Base-by-base conservation (phyloP, 495 filamentous ascomycete genomes). In the Sordaria brevicollis region DNA sequence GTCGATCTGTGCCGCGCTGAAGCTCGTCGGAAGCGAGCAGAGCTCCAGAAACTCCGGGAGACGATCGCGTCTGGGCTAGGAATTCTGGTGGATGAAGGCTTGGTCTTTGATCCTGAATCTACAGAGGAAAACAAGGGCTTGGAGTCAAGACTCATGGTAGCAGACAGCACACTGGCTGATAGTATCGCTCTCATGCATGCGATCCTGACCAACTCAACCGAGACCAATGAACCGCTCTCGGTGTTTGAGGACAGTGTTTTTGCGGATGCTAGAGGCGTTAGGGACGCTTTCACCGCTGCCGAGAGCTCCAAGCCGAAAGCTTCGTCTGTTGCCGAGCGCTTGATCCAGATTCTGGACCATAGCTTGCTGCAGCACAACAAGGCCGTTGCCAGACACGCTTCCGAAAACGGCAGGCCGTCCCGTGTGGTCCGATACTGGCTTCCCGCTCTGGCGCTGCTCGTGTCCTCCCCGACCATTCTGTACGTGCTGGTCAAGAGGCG, bases 381-480 rank as follows among this genome's bases (percentile, higher is more conserved):
- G 13, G 77, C 80, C 10, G 88, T 90, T 19, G 74, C 82, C 25
- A 74, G 72, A 3, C 71, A 88, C 3, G 82, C 89, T 8, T 70
- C 73, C 33, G 72, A 87, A 38, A 86, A 93, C 74, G 95, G 95
- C 3, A 89, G 89, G 33, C 95, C 95, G 0, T 87, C 91, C 1
- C 78, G 81, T n/a, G 65, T 94, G 4, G 84, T 93, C 17, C 89
- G 95, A 35, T 97, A 96, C 79, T 99, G 95, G 95, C 78, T 97
- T 4, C 93, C 93, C 4, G 83, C 86, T 0, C 84, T 85, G 0
- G 83, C 83, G 3, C 79, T 92, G 3, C 75, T 97, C 5, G 78
- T 93, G 21, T 97, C 92, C 0, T 92, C 91, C 0, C 91, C 91
- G 34, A 95, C 92, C 0, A 86, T 94, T 21, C 81, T 97, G 11